Conservation (phyloP, 164 flowering plant genomes). For the Stephania yunnanensis region DNA sequence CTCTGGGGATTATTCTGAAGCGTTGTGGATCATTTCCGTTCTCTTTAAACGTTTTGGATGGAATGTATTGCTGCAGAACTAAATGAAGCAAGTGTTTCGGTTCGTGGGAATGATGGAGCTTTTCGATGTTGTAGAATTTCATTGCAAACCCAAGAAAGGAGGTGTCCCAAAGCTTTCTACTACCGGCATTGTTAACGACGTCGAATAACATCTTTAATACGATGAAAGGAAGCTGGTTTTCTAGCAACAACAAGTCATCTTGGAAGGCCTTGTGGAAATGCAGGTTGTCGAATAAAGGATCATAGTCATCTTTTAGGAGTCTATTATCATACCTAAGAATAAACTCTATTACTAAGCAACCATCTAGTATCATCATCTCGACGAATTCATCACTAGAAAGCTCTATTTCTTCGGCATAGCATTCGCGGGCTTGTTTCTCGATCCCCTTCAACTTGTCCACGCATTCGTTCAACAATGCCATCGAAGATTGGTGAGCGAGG, state of each 20-base stretch:
- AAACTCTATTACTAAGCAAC: conserved; percentile 6
- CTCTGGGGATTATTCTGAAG: not conserved
- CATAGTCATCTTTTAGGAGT: not conserved
- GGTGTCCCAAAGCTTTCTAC: not conserved
- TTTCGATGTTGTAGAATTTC: not conserved
- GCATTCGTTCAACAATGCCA: not conserved
- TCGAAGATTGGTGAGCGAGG: not conserved
- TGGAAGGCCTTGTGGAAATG: not conserved
- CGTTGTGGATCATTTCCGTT: not conserved
- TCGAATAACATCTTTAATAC: conserved; percentile 12
- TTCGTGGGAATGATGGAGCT: not conserved
- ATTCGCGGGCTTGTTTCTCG: not conserved
- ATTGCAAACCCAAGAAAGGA: not conserved
- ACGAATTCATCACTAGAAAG: not conserved
- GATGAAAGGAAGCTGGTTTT: conserved; percentile 32
- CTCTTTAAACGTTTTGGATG: not conserved
- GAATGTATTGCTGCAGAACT: not conserved
- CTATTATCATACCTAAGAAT: not conserved
- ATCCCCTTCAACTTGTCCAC: not conserved
- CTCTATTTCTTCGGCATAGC: not conserved
- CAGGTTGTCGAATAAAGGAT: not conserved
- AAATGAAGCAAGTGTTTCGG: not conserved
- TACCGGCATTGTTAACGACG: not conserved
- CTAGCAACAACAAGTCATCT: conserved; percentile 24
- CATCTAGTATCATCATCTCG: conserved; percentile 5